Conservation (phyloP, 208 protist species). For the Wallacemonas rigidus region DNA sequence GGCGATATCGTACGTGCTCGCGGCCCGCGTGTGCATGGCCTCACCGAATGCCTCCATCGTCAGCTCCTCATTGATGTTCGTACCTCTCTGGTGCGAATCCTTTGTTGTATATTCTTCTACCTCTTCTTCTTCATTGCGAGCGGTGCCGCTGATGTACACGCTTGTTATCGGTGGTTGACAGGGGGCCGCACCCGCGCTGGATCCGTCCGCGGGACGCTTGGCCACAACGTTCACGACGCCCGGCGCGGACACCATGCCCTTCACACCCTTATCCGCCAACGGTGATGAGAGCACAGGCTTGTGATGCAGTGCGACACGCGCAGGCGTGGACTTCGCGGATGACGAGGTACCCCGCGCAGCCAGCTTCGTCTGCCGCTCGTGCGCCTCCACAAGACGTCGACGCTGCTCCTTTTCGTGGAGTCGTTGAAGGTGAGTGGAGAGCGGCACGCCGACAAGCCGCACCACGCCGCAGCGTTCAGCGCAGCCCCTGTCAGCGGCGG, state of each 20-base stretch:
- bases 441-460: constrained; percentile 3
- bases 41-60: not conserved
- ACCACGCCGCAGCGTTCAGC: not conserved
- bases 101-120: not conserved
- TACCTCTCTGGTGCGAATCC: not conserved
- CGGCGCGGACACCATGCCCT: constrained; percentile 13
- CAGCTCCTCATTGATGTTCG: not conserved
- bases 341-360: not conserved
- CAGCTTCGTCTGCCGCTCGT: not conserved
- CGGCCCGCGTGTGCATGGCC: not conserved
- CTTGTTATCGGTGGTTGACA: too few relatives aligned
- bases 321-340: not conserved
- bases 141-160: too few relatives aligned
- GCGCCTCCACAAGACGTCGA: constrained; percentile 1
- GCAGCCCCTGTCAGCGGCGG: too few relatives aligned
- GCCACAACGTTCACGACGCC: not conserved
- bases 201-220: not conserved
- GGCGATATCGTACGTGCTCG: constrained; percentile 19
- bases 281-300: not conserved
- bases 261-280: not conserved
- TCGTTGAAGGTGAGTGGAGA: not conserved
- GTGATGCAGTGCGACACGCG: not conserved
- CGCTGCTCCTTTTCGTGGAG: constrained; percentile 12
- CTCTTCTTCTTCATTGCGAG: not conserved
- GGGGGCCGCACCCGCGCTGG: not conserved